A percentile compares a stretch with the other conserved stretches of the same genome.
phyloP scores from a whole-genome alignment of 1,284 basidiomycete species.

The Tilletia setariae region DNA sequence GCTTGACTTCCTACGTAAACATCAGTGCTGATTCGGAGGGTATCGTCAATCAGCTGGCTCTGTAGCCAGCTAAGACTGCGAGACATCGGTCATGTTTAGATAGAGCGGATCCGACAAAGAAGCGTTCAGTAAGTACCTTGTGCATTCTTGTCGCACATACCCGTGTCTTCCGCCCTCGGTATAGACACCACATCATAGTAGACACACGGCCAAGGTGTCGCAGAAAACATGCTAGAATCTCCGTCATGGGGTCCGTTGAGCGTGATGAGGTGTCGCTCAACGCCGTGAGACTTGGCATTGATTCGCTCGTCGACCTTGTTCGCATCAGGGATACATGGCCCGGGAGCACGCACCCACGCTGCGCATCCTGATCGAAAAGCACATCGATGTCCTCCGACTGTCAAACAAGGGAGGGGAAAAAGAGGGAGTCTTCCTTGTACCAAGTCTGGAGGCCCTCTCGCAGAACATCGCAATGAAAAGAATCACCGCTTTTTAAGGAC shows the following conservation, averaged over 20 bases:
- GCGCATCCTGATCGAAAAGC: constrained; percentile 87
- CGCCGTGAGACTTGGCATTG: constrained; percentile 82
- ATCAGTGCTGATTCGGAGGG: too few species aligned
- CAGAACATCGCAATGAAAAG: constrained; percentile 92
- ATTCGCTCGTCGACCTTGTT: constrained; percentile 88
- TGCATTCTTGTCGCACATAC: constrained; percentile 58
- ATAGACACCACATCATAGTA: too few species aligned
- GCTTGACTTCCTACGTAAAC: too few species aligned
- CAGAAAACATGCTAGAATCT: constrained; percentile 77
- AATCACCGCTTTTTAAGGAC: constrained; percentile 88
- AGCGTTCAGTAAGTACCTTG: constrained; percentile 47
- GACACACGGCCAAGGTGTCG: constrained; percentile 75
- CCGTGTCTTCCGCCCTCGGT: too few species aligned
- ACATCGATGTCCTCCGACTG: constrained; percentile 97
- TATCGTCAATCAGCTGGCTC: constrained; percentile 81
- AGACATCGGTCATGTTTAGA: constrained; percentile 67
- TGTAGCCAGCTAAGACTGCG: constrained; percentile 73
- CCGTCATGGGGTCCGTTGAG: constrained; percentile 76
- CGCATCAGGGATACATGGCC: constrained; percentile 92
- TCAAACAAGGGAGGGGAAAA: too few species aligned
- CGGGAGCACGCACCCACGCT: constrained; percentile 95
- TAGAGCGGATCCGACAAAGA: constrained; percentile 28
- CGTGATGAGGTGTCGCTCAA: constrained; percentile 73
- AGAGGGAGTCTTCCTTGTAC: constrained; percentile 76
- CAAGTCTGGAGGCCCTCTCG: constrained; percentile 86